Evolutionary conservation across 2,329 filamentous ascomycete species (phyloP).

Genomic region (Fusarium floridanum): DNA sequence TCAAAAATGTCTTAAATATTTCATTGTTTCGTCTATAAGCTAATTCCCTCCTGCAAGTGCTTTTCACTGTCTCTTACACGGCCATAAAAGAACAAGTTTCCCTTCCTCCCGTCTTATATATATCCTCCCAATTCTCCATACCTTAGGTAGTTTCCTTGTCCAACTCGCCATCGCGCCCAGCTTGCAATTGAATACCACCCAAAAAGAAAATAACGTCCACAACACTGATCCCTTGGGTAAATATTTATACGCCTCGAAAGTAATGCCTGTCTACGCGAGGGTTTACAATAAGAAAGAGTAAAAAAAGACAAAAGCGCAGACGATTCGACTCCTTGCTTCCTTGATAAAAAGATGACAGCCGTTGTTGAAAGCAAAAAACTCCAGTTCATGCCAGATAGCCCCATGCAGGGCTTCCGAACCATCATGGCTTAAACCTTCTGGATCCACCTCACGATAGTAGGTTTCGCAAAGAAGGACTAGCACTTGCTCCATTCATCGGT

Average conservation of each 20-base stretch:
- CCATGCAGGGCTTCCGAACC: not conserved
- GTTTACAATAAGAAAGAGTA: not conserved
- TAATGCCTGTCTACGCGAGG: not conserved
- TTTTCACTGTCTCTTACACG: constrained; percentile 21
- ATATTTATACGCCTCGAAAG: constrained; percentile 9
- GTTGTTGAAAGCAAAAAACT: not conserved
- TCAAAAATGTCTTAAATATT: not conserved
- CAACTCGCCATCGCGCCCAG: constrained; percentile 27
- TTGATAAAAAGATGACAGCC: not conserved
- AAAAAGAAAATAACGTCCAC: constrained; percentile 14
- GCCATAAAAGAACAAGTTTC: constrained; percentile 24
- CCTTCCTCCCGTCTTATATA: not conserved
- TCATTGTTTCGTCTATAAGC: constrained; percentile 25
- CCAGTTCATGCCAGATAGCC: not conserved
- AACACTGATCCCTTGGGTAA: constrained; percentile 5
- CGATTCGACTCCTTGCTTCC: not conserved
- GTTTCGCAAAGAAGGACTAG: constrained; percentile 81
- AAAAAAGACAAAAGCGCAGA: not conserved
- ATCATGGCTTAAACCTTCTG: not conserved
- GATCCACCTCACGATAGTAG: constrained; percentile 68
- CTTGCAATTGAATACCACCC: constrained; percentile 15
- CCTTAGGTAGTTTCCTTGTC: constrained; percentile 12
- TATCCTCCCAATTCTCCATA: constrained; percentile 10
- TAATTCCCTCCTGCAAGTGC: constrained; percentile 1
- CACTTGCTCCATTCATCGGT: constrained; percentile 76